Evolutionary conservation across 1,139 yeast genomes (phyloP).

Genomic region (Scheffersomyces illinoinensis): DNA sequence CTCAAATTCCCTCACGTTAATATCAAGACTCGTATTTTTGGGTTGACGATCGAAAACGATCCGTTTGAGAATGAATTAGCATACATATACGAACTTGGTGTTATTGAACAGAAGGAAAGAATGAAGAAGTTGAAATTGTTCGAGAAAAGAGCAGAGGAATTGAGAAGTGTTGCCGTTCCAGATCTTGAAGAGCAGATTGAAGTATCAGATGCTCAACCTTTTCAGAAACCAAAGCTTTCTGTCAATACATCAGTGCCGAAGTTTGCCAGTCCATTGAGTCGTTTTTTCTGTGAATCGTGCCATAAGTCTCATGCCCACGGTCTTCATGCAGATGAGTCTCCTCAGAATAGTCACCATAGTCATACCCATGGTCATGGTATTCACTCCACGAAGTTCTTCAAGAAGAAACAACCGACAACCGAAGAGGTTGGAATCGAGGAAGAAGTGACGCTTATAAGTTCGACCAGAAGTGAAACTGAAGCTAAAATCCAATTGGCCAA

Average conservation of each 20-base stretch:
- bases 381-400: background rate
- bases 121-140: constrained; percentile 29
- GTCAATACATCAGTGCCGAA: constrained; percentile 4
- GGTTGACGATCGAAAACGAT: constrained; percentile 41
- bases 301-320: background rate
- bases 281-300: constrained; percentile 3
- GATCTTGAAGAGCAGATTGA: constrained; percentile 14
- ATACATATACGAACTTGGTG: constrained; percentile 40
- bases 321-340: background rate
- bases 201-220: constrained; percentile 6
- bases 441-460: constrained; percentile 2
- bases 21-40: constrained; percentile 33
- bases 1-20: constrained; percentile 32
- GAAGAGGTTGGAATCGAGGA: constrained; percentile 6
- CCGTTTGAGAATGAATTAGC: constrained; percentile 45
- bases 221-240: background rate
- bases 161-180: constrained; percentile 12
- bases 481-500: constrained; percentile 34
- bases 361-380: background rate
- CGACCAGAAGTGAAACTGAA: constrained; percentile 25
- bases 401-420: background rate
- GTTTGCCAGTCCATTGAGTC: constrained; percentile 11
- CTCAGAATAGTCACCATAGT: constrained; percentile 1
- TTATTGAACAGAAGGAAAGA: constrained; percentile 37
- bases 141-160: constrained; percentile 21